Base-by-base conservation (phyloP, 768 basidiomycete genomes). In the Leucosporidium yakuticum region DNA sequence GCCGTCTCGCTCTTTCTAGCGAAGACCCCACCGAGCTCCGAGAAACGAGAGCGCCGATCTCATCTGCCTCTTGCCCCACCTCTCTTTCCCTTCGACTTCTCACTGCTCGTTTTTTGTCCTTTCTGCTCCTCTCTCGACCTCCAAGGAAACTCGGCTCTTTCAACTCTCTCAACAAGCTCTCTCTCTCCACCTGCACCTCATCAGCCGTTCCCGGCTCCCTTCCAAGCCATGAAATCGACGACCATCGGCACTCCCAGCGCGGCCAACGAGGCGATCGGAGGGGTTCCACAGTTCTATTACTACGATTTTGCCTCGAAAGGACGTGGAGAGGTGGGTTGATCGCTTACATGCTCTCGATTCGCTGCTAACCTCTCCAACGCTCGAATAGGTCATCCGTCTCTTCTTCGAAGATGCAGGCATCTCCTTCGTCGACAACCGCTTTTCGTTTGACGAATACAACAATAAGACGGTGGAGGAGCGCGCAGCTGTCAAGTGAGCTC, bases 341-440 rank as follows among this genome's bases (percentile, higher is more conserved):
- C 39, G 44, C 60, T 19, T 17, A 8, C 15, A 36, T 32, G 31
- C 60, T 21, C 60, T 12, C 17, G 6, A 21, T 32, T 17, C 4
- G 8, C 29, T 23, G n/a, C 60, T 61, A 21, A 29, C 23, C 9
- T 58, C 56, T n/a, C 27, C 59, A 60, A 27, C 47, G 27, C 36
- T 20, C 8, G 48, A n/a, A 4, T 31, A 39, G 27, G 54, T 50
- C 9, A 27, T 64, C 23, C 39, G 63, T 11, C 57, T 64, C 20
- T 57, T 64, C 39, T 64, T 64, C 25, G 63, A 64, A 39, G 63
- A 64, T 27, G 36, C 53, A 4, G 63, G 63, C 4, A 64, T 64
- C 36, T 32, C 63, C 2, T 64, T 64, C 63, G 34, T 31, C 1
- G 63, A 64, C n/a, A 17, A 36, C 27, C 27, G 63, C 15, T 64